Base-by-base conservation (phyloP, 495 filamentous ascomycete genomes). In the Melanomma pulvis-pyrius region DNA sequence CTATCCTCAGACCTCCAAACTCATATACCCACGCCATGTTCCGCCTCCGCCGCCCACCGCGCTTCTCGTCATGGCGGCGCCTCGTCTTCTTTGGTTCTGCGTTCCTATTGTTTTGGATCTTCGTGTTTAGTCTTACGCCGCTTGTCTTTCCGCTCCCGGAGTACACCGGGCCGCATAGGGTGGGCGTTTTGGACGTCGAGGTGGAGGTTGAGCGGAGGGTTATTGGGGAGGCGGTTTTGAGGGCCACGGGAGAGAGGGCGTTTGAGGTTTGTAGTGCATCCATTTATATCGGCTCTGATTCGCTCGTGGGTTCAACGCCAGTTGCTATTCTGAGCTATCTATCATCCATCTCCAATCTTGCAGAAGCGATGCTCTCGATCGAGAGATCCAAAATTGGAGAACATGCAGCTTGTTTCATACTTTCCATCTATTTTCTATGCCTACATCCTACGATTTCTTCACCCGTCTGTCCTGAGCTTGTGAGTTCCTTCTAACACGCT, bases 181-280 rank as follows among this genome's bases (percentile, higher is more conserved):
- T 70, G 19, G 67, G 61, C 3, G 24, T 70, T 19, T 52, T 73
- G 34, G 70, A 70, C 51, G 36, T 55, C 15, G 68, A 67, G 49
- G 61, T 54, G 21, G 59, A 71, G 30, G 48, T 66, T 22, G 26
- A 66, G 52, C 48, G 51, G 34, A 21, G 71, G 59, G 17, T 72
- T 26, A 26, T 72, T 15, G 49, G 67, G 36, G 71, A 72, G 55
- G 71, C 63, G 7, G 49, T 57, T 57, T 51, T 69, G 61, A 67
- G 67, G 34, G 67, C 71, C 47, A 59, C 32, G 15, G 66, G 66
- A 30, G 60, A 69, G 34, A 52, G 24, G 53, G 60, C 61, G 24
- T 69, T 69, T 59, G 54, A 69, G 55, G 63, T 61, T 24, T 7
- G 63, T 26, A 24, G 50, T 49, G 11, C 41, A 12, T 15, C 12